phyloP scores from a whole-genome alignment of 768 basidiomycete genomes.

The Rhodotorula babjevae region DNA sequence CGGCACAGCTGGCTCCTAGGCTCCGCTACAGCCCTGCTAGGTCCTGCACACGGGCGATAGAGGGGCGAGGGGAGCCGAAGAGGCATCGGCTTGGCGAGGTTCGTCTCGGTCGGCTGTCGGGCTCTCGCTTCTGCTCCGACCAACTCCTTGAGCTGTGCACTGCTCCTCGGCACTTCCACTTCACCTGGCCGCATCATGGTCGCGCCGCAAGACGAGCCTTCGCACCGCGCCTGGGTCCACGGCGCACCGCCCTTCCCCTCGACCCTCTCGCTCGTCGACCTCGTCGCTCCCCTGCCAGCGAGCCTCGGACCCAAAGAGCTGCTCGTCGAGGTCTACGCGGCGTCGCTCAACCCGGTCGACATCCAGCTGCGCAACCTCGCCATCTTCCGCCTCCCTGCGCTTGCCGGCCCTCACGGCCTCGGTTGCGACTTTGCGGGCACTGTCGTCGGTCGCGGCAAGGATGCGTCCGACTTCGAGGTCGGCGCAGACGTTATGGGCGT shows the following conservation, averaged over 20 bases:
- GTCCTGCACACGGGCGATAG: no score
- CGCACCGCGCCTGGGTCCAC: slow-evolving; percentile 25
- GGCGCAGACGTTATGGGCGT: slow-evolving; percentile 76
- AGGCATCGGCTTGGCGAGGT: no score
- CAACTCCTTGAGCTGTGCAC: no score
- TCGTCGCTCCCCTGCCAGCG: neutral
- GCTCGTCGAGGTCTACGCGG: slow-evolving; percentile 22
- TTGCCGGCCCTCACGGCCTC: slow-evolving; percentile 45
- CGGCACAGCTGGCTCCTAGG: no score
- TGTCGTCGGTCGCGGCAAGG: slow-evolving; percentile 57
- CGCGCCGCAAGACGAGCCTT: neutral
- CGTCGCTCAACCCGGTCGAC: slow-evolving; percentile 32
- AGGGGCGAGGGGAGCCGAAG: no score
- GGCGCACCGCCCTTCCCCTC: slow-evolving; percentile 23
- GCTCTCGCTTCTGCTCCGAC: no score
- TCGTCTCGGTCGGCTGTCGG: no score
- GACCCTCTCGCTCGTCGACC: slow-evolving; percentile 8
- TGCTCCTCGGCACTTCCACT: no score
- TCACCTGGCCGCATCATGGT: no score
- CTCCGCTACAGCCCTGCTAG: no score
- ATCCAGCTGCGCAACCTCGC: slow-evolving; percentile 15
- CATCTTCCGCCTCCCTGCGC: slow-evolving; percentile 14
- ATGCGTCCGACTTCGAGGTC: slow-evolving; percentile 56
- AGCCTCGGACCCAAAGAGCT: slow-evolving; percentile 10
- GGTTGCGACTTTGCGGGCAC: slow-evolving; percentile 82